Percentiles rank a stretch among this genome's conserved stretches.
These are phyloP conservation scores for Geosmithia flava DNA, from an alignment of 2,329 filamentous ascomycete species.

Conservation along the genomic window DNA sequence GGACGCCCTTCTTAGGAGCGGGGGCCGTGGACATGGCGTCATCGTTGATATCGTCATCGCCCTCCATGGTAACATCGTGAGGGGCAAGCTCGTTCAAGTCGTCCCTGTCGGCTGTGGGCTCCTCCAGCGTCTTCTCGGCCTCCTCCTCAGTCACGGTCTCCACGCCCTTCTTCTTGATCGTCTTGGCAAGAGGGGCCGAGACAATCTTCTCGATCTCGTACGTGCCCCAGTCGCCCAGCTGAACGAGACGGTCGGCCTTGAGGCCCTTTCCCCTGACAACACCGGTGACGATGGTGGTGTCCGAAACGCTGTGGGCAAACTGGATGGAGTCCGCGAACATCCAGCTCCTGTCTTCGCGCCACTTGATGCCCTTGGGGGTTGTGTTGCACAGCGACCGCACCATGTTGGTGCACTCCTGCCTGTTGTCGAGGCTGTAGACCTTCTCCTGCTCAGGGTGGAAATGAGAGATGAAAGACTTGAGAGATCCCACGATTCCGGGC, in stretches of 20 bases:
- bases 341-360: conserved; percentile 93
- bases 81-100: conserved; percentile 75
- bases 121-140: conserved; percentile 48
- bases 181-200: conserved; percentile 53
- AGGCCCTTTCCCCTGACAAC: conserved; percentile 75
- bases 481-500: conserved; percentile 62
- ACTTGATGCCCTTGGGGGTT: conserved; percentile 85
- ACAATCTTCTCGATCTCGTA: conserved; percentile 88
- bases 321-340: conserved; percentile 77
- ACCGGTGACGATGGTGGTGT: conserved; percentile 67
- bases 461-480: conserved; percentile 87
- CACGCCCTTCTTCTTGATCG: conserved; percentile 57
- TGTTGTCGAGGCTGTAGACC: conserved; percentile 74
- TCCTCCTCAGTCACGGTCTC: conserved; percentile 56
- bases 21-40: conserved; percentile 15
- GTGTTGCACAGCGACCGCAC: conserved; percentile 86
- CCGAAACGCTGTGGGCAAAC: conserved; percentile 50
- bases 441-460: conserved; percentile 92
- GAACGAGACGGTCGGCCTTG: conserved; percentile 81
- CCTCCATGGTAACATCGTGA: conserved; percentile 66
- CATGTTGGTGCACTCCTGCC: conserved; percentile 83
- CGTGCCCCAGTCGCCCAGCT: conserved; percentile 87
- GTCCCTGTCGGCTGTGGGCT: conserved; percentile 69
- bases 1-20: conserved; percentile 65
- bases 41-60: conserved; percentile 41